phyloP scores from a whole-genome alignment of 2,329 filamentous ascomycete genomes.

The Nemania sp. region DNA sequence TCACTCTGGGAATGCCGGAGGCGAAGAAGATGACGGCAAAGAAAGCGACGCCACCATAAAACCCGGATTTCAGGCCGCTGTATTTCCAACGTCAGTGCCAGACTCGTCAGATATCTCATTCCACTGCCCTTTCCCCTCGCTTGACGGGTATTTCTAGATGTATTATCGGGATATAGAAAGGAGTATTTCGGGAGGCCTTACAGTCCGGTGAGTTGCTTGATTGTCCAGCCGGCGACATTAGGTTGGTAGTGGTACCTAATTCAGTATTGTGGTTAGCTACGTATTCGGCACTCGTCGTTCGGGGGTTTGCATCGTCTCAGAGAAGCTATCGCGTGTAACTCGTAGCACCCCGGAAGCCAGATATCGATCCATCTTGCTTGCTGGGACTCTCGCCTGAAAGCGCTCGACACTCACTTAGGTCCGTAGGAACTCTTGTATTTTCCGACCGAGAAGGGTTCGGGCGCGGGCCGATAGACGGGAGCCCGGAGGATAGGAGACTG shows the following conservation, averaged over 20 bases:
- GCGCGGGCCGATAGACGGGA: no score
- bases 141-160: not conserved
- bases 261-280: slow-evolving; percentile 21
- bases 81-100: slow-evolving; percentile 9
- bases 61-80: slow-evolving; percentile 56
- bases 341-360: not conserved
- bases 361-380: not conserved
- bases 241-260: slow-evolving; percentile 62
- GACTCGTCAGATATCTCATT: not conserved
- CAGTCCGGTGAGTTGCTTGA: slow-evolving; percentile 52
- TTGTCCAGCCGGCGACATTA: slow-evolving; percentile 57
- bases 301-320: not conserved
- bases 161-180: not conserved
- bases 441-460: no score
- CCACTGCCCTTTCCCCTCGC: not conserved
- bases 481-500: slow-evolving; percentile 53
- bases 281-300: not conserved
- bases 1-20: slow-evolving; percentile 64
- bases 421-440: slow-evolving; percentile 68
- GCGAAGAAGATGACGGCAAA: slow-evolving; percentile 62
- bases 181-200: slow-evolving; percentile 51
- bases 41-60: slow-evolving; percentile 61
- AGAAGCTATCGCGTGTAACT: not conserved
- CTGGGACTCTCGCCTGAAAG: not conserved
- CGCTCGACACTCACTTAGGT: slow-evolving; percentile 60